These are phyloP conservation scores for Geotrichum europaeum DNA, from an alignment of 1,139 yeast species.

Conservation along the genomic window DNA sequence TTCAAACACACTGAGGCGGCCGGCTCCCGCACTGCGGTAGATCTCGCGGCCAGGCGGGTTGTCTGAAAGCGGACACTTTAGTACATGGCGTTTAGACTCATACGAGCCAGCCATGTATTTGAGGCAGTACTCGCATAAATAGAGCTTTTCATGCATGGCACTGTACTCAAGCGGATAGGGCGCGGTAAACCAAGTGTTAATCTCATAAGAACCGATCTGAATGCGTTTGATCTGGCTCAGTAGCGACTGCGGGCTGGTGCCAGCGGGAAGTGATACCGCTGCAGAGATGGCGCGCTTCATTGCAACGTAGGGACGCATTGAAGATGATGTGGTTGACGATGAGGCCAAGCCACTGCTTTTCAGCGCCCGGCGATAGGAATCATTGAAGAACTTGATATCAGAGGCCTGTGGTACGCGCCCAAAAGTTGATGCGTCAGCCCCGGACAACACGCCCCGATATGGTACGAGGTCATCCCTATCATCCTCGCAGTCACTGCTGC, in stretches of 20 bases:
- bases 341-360: slow-evolving; percentile 4
- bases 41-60: slow-evolving; percentile 88
- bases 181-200: slow-evolving; percentile 87
- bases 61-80: slow-evolving; percentile 49
- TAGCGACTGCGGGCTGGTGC: slow-evolving; percentile 15
- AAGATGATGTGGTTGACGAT: slow-evolving; percentile 13
- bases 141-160: slow-evolving; percentile 47
- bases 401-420: slow-evolving; percentile 52
- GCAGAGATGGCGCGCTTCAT: slow-evolving; percentile 7
- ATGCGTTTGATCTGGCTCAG: slow-evolving; percentile 46
- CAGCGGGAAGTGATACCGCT: slow-evolving; percentile 10
- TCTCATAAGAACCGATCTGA: slow-evolving; percentile 64
- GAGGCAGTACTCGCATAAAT: slow-evolving; percentile 80
- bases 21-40: slow-evolving; percentile 51
- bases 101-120: slow-evolving; percentile 72
- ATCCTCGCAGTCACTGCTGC: neutral
- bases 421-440: slow-evolving; percentile 54
- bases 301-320: slow-evolving; percentile 16
- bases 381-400: slow-evolving; percentile 48
- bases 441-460: slow-evolving; percentile 56
- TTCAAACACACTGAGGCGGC: slow-evolving; percentile 70
- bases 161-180: slow-evolving; percentile 91
- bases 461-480: slow-evolving; percentile 35
- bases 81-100: slow-evolving; percentile 60
- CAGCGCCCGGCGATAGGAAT: slow-evolving; percentile 33